Conservation (phyloP, 106 monocot genomes). For the Dendrobium catenatum region DNA sequence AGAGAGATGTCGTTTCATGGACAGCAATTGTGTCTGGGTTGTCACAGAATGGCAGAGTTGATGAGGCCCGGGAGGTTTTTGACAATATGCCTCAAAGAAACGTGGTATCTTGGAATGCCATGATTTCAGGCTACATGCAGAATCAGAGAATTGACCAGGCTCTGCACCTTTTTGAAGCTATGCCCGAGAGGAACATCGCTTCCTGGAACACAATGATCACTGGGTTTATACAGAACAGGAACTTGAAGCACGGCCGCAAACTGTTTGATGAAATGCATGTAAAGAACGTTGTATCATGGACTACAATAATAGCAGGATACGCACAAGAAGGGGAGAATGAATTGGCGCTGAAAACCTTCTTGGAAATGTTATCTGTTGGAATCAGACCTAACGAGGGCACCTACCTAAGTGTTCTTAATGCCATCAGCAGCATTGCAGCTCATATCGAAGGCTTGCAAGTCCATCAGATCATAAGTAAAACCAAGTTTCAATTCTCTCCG, state of each 20-base stretch:
- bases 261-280: constrained; percentile 40
- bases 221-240: constrained; percentile 45
- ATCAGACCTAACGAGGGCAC: constrained; percentile 49
- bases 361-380: constrained; percentile 28
- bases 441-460: constrained; percentile 51
- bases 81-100: constrained; percentile 44
- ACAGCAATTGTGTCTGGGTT: constrained; percentile 38
- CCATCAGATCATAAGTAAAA: constrained; percentile 64
- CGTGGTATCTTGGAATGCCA: constrained; percentile 57
- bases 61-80: constrained; percentile 36
- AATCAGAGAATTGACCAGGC: constrained; percentile 42
- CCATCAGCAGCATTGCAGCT: constrained; percentile 36
- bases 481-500: constrained; percentile 41
- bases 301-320: constrained; percentile 48
- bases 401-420: constrained; percentile 50
- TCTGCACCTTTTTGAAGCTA: constrained; percentile 31
- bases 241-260: constrained; percentile 18
- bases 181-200: constrained; percentile 47
- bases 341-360: constrained; percentile 40
- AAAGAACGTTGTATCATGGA: constrained; percentile 63
- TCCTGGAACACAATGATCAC: constrained; percentile 72
- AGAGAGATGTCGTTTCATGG: constrained; percentile 57
- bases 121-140: constrained; percentile 51
- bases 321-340: constrained; percentile 37
- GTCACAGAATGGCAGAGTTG: constrained; percentile 35